Base-by-base conservation (phyloP, 352 stramenopile genomes). In the Phytopythium cucurbitacearum region DNA sequence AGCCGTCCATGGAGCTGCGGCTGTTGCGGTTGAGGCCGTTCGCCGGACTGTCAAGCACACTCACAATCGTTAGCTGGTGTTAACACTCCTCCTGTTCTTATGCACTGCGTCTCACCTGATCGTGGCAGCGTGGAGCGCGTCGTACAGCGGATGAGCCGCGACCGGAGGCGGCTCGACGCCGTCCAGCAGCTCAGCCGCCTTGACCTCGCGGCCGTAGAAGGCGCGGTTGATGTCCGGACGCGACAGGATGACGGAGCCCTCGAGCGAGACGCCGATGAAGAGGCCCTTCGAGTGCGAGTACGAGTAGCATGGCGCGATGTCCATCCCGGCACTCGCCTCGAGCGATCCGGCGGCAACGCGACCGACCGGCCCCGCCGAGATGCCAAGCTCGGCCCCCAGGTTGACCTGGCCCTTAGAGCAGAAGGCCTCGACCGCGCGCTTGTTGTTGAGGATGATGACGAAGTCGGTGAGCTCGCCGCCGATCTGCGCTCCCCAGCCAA, bases 381-480 rank as follows among this genome's bases (percentile, higher is more conserved):
- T 70, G 28, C 86, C 80, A 12, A 97, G 63, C 69, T 98, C 89
- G 0, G 86, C 88, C 5, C 95, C 93, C 38, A 98, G 64, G 47
- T 92, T 97, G 36, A 98, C 62, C 53, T 97, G 89, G 6, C 76
- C 76, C 52, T 85, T 85, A n/a, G 79, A 82, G 36, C 71, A 85
- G 47, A 83, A 98, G 59, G 73, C 94, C 60, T 85, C 94, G 40
- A 95, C 80, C 2, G 85, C 82, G 41, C 78, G 69, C 49, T 84
- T 77, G 5, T 89, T 96, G 74, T 97, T 97, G 51, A 98, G 84
- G 42, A 98, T 88, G 54, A 98, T 89, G 35, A 98, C 77, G 53
- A 97, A 89, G 63, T 98, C 90, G 35, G 92, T 97, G 16, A 98
- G 72, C 56, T 97, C 89, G 32, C 80, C 94, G 52, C 95, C 95